Evolutionary conservation across 1,139 yeast genomes (phyloP), one percentile per base, ranked within the genome.

Genomic region (Yamadazyma trypodendri): DNA sequence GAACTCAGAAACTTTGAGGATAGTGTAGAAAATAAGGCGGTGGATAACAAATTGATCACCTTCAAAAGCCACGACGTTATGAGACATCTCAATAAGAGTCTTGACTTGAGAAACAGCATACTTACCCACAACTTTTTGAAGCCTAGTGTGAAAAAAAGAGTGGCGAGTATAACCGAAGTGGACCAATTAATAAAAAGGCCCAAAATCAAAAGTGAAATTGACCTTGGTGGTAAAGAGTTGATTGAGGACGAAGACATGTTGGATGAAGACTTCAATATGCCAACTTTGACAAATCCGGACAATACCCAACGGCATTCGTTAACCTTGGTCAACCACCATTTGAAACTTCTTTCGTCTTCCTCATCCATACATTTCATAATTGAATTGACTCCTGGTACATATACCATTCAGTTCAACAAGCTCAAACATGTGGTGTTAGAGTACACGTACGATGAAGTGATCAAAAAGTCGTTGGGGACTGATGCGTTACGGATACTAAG

Each of bases 401-500:
- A 56, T 46, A 60, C 71, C 11, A 58, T 72, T 8, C 75, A 76
- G 17, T 70, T 63, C 50, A 55, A 61, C 6, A 58, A 72, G 30
- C 52, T 83, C 17, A 59, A 64, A 28, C 65, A 71, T 12, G 49
- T 59, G 6, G 57, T 86, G 27, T 77, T 79, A 50, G 74, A 75
- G 31, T 64, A 68, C 37, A 77, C 78, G 14, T 82, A 77, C 54
- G 94, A 86, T 44, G 68, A 76, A 20, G 58, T 84, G 22, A 65
- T 86, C 33, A 73, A 79, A 31, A 61, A 79, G 4, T 75, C 84
- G 0, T 55, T 79, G 37, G 84, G 84, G 2, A 62, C 70, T 10
- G 72, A 79, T 15, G 79, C 89, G 1, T 61, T 65, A 42, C 71
- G 94, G 38, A 67, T 87, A 7, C 65, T 87, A 43, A 73, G 90